Conservation (phyloP, 2,329 filamentous ascomycete genomes). For the Ophidiomyces ophidiicola region DNA sequence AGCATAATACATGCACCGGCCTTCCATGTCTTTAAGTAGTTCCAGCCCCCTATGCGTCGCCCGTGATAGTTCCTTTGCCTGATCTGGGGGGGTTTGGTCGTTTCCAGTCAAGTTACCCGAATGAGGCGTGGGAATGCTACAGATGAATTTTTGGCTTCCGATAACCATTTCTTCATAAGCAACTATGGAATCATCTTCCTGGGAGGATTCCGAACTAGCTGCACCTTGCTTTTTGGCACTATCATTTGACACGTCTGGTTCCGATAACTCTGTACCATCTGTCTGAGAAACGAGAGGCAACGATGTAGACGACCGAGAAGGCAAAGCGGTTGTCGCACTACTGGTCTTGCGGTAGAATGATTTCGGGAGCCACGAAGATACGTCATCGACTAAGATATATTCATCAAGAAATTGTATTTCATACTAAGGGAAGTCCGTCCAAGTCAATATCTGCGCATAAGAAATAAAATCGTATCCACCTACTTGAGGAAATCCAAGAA, state of each 20-base stretch:
- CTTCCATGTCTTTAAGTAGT: constrained; percentile 63
- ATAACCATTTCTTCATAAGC: constrained; percentile 67
- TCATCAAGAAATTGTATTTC: constrained; percentile 64
- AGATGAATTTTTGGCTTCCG: constrained; percentile 62
- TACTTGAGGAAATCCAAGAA: constrained; percentile 79
- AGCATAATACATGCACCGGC: constrained; percentile 68
- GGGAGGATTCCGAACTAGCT: constrained; percentile 51
- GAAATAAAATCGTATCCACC: not conserved
- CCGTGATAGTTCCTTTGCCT: constrained; percentile 65
- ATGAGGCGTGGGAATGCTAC: constrained; percentile 62
- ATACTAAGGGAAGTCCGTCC: constrained; percentile 44
- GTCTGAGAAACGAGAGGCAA: constrained; percentile 5
- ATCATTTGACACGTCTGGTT: constrained; percentile 19
- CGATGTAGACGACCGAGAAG: constrained; percentile 9
- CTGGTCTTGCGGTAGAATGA: constrained; percentile 16
- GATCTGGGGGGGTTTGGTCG: constrained; percentile 43
- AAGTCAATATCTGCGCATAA: not conserved
- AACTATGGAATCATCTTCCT: constrained; percentile 45
- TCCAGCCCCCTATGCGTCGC: constrained; percentile 70
- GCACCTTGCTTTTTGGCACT: constrained; percentile 45
- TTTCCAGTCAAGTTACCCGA: constrained; percentile 50
- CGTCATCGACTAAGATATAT: constrained; percentile 59
- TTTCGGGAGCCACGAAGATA: constrained; percentile 44
- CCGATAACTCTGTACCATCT: constrained; percentile 13
- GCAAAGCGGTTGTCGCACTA: constrained; percentile 15